These are phyloP conservation scores for Monascus purpureus DNA, from an alignment of 495 filamentous ascomycete genomes.

Conservation along the genomic window DNA sequence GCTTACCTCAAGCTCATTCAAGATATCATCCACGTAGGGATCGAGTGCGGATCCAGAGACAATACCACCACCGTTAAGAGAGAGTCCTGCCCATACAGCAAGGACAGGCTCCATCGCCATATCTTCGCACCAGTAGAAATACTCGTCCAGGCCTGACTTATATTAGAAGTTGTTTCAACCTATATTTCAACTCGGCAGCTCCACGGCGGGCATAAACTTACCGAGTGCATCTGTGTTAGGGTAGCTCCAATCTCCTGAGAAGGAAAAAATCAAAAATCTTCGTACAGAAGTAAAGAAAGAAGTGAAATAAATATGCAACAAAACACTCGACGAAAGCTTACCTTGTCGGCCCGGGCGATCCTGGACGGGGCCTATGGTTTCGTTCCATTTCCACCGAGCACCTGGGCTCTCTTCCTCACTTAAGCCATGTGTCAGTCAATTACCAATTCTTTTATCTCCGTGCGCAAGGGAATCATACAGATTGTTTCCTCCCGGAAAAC, in stretches of 20 bases:
- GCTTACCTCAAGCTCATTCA: conserved; percentile 45
- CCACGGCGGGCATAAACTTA: conserved; percentile 20
- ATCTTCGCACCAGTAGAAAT: conserved; percentile 53
- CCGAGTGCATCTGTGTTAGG: conserved; percentile 36
- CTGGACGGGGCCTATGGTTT: conserved; percentile 49
- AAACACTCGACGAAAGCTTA: not conserved
- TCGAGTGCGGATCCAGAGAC: conserved; percentile 17
- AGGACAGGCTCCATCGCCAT: conserved; percentile 45
- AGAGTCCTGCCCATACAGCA: conserved; percentile 45
- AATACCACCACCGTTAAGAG: conserved; percentile 38
- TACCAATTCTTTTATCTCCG: too few species aligned
- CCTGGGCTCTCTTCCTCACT: conserved; percentile 35
- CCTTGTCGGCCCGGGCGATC: conserved; percentile 35
- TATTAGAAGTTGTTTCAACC: conserved; percentile 27
- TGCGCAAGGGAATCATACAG: conserved; percentile 9
- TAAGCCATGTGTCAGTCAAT: not conserved
- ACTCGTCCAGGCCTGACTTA: conserved; percentile 36
- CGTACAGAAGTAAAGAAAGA: not conserved
- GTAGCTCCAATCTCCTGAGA: conserved; percentile 40
- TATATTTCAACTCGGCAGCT: conserved; percentile 51
- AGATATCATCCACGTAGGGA: conserved; percentile 38
- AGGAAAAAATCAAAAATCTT: conserved; percentile 7
- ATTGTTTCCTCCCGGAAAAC: conserved; percentile 56
- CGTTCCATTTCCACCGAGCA: conserved; percentile 53
- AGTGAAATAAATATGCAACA: too few species aligned